Evolutionary conservation across 2,329 filamentous ascomycete species (phyloP).

Genomic region (Aspergillus sp.): DNA sequence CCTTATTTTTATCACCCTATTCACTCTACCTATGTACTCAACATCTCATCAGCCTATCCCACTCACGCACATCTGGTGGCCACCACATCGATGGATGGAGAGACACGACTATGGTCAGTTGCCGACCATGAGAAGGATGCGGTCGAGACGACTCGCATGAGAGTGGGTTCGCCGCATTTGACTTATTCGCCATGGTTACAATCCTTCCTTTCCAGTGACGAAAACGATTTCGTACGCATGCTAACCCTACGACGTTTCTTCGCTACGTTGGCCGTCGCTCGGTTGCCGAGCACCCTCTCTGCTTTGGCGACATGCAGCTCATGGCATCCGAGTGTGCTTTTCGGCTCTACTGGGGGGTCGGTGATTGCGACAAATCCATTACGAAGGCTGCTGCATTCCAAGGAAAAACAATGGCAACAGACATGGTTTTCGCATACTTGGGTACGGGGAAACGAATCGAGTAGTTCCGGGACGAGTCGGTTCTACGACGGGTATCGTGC

Average conservation of each 20-base stretch:
- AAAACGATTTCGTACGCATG: constrained; percentile 52
- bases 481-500: constrained; percentile 47
- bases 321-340: constrained; percentile 55
- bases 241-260: constrained; percentile 55
- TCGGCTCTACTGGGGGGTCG: constrained; percentile 53
- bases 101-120: constrained; percentile 56
- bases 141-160: constrained; percentile 48
- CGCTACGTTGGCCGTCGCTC: constrained; percentile 49
- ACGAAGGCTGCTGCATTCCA: constrained; percentile 50
- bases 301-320: constrained; percentile 35
- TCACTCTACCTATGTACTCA: constrained; percentile 40
- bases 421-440: constrained; percentile 61
- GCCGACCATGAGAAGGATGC: constrained; percentile 47
- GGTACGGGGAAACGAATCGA: constrained; percentile 31
- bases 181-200: constrained; percentile 58
- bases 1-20: constrained; percentile 39
- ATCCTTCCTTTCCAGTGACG: constrained; percentile 55
- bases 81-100: constrained; percentile 56
- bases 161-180: constrained; percentile 50
- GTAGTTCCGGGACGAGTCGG: constrained; percentile 38
- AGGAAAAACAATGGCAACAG: constrained; percentile 53
- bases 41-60: constrained; percentile 52
- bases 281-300: constrained; percentile 40
- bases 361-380: constrained; percentile 54
- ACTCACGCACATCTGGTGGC: constrained; percentile 53